Evolutionary conservation across 2,329 filamentous ascomycete species (phyloP).

Genomic region (Trichoderma afroharzianum): DNA sequence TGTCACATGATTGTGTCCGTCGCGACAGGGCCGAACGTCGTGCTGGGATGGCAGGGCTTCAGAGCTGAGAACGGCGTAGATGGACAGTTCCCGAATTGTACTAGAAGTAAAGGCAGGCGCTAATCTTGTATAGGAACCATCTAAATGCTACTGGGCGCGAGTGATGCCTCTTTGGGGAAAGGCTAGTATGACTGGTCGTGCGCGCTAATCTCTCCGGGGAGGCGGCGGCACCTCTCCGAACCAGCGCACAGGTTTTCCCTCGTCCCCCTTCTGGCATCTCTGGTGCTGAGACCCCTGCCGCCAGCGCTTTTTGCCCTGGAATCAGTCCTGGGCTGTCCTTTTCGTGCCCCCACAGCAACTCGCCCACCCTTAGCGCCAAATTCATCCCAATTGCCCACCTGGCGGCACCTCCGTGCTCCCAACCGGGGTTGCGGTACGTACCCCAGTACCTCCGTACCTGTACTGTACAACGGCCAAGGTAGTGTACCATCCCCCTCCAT

Average conservation of each 20-base stretch:
- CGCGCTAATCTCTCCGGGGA: constrained; percentile 13
- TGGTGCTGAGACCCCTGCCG: constrained; percentile 10
- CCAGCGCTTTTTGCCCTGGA: constrained; percentile 14
- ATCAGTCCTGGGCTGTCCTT: background rate
- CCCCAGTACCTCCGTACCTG: constrained; percentile 5
- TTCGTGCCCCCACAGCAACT: constrained; percentile 13
- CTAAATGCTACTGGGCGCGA: background rate
- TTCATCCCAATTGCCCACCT: constrained; percentile 7
- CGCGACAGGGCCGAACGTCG: constrained; percentile 8
- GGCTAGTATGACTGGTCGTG: background rate
- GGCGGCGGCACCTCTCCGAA: constrained; percentile 14
- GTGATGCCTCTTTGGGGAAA: constrained; percentile 15
- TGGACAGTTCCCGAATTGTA: background rate
- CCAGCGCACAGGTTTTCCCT: constrained; percentile 12
- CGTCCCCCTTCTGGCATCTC: constrained; percentile 8
- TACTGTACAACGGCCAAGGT: constrained; percentile 3
- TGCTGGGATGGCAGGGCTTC: constrained; percentile 13
- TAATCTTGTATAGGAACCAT: background rate
- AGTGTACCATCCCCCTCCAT: background rate
- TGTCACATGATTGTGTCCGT: constrained; percentile 19
- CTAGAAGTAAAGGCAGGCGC: background rate
- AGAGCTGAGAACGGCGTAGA: background rate
- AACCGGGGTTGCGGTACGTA: constrained; percentile 5
- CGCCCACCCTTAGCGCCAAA: constrained; percentile 1
- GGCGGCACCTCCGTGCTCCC: constrained; percentile 15